phyloP scores from a whole-genome alignment of 352 stramenopile genomes.

The Aphanomyces invadans region DNA sequence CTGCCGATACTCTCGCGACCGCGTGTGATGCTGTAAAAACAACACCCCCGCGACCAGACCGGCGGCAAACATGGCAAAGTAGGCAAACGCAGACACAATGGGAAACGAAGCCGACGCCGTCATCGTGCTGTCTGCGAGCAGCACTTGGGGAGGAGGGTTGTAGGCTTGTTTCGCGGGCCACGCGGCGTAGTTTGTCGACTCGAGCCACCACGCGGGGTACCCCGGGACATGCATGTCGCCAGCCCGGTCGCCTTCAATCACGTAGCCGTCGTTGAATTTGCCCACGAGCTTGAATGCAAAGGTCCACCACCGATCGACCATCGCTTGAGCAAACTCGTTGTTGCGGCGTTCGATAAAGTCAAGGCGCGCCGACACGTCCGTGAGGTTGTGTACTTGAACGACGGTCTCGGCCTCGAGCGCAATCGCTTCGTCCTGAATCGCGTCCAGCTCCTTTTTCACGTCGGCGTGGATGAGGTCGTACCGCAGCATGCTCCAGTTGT shows the following conservation, averaged over 20 bases:
- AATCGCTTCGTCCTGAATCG: conserved; percentile 37
- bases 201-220: conserved; percentile 61
- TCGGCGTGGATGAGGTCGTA: conserved; percentile 62
- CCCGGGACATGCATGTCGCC: conserved; percentile 42
- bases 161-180: conserved; percentile 45
- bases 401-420: conserved; percentile 26
- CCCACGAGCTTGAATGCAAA: conserved; percentile 14
- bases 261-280: conserved; percentile 56
- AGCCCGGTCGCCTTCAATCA: conserved; percentile 47
- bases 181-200: conserved; percentile 46
- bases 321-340: conserved; percentile 45
- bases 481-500: conserved; percentile 75
- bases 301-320: conserved; percentile 19
- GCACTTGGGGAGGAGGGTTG: neutral
- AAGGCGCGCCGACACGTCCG: conserved; percentile 21
- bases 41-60: neutral
- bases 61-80: neutral
- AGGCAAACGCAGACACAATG: neutral
- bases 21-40: neutral
- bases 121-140: neutral
- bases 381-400: conserved; percentile 30
- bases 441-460: conserved; percentile 32
- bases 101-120: neutral
- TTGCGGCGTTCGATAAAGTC: conserved; percentile 32
- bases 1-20: conserved; percentile 7